Evolutionary conservation across 2,329 filamentous ascomycete genomes (phyloP), one percentile per base, ranked within the genome.

Genomic region (Aspergillus udagawae): DNA sequence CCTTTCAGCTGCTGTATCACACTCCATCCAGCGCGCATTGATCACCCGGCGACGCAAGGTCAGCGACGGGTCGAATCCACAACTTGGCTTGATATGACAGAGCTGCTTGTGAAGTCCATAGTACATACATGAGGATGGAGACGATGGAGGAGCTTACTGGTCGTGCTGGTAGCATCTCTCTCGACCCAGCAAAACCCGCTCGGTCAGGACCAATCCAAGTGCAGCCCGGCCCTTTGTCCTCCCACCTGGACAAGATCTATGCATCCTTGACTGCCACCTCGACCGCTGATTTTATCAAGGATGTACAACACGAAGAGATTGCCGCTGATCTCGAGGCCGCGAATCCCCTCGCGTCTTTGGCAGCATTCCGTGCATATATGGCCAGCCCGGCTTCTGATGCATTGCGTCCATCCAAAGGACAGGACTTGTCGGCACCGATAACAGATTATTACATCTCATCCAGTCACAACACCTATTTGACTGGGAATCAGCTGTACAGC

Each of bases 371-470:
- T 35, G 70, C 73, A 49, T 82, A 81, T 61, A 79, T 83, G 73
- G 73, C 73, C 51, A 79, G 74, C 29, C 69, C 74, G 21, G 69
- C 73, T 14, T 77, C 77, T 7, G 77, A 76, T 63, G 80, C 77
- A 7, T 54, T 68, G 59, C 70, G 75, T 23, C 71, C 75, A 7
- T 56, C 73, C 23, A 65, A 76, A 29, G 67, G 75, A 60, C 79
- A 84, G 57, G 87, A 92, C 68, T 71, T 86, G 32, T 82, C 82
- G 0, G 84, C 83, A 53, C 89, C 91, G 3, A 81, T 96, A 57
- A 90, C 88, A 49, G 91, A 95, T 70, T 97, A 97, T 77, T 97
- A 91, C 73, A 92, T 97, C 71, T 96, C 88, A 60, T 95, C 91
- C 64, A 96, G 91, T 69, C 92, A 97, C 78, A 97, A 97, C 71